These are phyloP conservation scores for Fusarium staphyleae DNA, from an alignment of 2,329 filamentous ascomycete species.

Conservation along the genomic window DNA sequence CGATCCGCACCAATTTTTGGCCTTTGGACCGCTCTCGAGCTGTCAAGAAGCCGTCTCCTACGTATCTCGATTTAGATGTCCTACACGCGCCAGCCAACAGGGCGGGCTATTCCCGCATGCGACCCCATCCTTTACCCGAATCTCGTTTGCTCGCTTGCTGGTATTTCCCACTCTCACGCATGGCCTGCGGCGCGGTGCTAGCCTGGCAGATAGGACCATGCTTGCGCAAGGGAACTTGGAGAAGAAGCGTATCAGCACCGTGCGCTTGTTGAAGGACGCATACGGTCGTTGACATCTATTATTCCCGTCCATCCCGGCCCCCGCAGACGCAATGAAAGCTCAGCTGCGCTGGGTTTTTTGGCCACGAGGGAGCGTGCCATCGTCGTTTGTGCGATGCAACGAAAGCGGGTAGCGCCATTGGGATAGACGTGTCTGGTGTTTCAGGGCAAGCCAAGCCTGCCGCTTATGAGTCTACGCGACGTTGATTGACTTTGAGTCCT, in stretches of 20 bases:
- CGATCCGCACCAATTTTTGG: slow-evolving; percentile 12
- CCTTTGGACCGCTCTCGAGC: slow-evolving; percentile 21
- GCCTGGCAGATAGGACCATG: background rate
- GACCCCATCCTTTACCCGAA: slow-evolving; percentile 7
- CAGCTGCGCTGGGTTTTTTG: slow-evolving; percentile 2
- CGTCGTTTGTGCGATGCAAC: slow-evolving; percentile 13
- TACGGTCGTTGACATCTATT: slow-evolving; percentile 4
- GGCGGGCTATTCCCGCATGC: slow-evolving; percentile 21
- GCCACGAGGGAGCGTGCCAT: slow-evolving; percentile 20
- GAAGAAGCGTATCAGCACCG: slow-evolving; percentile 12
- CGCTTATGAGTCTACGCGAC: too few species aligned
- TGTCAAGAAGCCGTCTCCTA: slow-evolving; percentile 25
- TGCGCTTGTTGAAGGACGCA: background rate
- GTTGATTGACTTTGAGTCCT: too few species aligned
- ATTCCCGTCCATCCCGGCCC: background rate
- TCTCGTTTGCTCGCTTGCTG: background rate
- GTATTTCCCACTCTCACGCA: background rate
- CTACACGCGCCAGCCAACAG: slow-evolving; percentile 10
- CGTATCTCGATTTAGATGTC: slow-evolving; percentile 11
- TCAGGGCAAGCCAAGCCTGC: slow-evolving; percentile 26
- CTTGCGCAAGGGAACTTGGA: background rate
- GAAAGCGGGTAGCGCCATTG: slow-evolving; percentile 14
- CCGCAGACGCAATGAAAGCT: slow-evolving; percentile 6
- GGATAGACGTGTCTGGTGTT: slow-evolving; percentile 35
- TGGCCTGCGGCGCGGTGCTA: background rate